Base-by-base conservation (phyloP, 2,329 filamentous ascomycete genomes). In the Penicillium janthinellum region DNA sequence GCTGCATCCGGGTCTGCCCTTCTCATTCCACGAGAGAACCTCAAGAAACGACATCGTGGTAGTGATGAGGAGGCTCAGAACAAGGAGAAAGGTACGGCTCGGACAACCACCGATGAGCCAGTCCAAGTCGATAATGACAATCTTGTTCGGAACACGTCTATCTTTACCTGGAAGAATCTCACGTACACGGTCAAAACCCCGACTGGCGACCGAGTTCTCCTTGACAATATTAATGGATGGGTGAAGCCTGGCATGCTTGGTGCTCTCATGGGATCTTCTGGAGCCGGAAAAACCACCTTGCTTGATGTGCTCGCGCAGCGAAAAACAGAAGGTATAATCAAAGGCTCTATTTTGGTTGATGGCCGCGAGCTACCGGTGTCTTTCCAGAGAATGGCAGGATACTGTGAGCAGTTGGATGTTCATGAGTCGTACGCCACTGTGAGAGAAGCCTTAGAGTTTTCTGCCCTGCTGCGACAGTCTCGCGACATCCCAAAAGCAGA, bases 261-360 rank as follows among this genome's bases (percentile, higher is more conserved):
- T n/a, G 91, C 91, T 0, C 79, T 95, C 1, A 90, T 94, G 81
- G 91, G 91, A 28, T 88, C 89, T 1, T 90, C 86, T 1, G 90
- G 89, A 34, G 90, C 91, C 3, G 91, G 91, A 3, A 95, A 95
- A 75, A 78, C 76, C 0, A 94, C 91, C 0, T 79, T 95, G 0
- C 79, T 95, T 5, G 91, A 94, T 72, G 90, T 89, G 0, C 77
- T 90, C 2, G 87, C 90, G 0, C 89, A 92, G 66, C 84, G 90
- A 1, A 88, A 91, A 70, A 86, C 79, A 3, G 80, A 81, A 38
- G 87, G 88, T 54, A 82, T 87, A 7, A 82, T 89, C 6, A 73
- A 77, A 4, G 88, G 88, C 5, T 83, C 86, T 28, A 86, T 90
- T 77, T 76, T 89, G 31, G 86, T 90, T 2, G 87, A 90, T 64